phyloP scores from a whole-genome alignment of 768 basidiomycete genomes.

The Xerocomus potaroensis region DNA sequence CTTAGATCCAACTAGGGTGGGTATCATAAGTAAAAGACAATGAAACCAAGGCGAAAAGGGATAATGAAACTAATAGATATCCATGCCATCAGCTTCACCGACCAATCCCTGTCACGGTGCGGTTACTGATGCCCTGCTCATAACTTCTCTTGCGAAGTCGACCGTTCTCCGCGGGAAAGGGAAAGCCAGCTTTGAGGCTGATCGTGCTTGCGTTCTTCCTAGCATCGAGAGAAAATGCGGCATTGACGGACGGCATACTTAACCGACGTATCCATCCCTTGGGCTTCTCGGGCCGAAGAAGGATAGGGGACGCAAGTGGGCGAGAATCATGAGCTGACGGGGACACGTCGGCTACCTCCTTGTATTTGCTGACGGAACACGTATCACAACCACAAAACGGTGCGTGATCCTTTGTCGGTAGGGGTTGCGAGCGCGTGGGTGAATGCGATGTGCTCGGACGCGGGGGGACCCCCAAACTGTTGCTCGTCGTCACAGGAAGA shows the following conservation, averaged over 20 bases:
- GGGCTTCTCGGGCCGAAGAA: conserved; percentile 51
- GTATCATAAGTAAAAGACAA: not conserved
- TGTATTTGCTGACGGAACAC: conserved; percentile 60
- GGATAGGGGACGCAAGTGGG: conserved; percentile 40
- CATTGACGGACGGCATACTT: conserved; percentile 69
- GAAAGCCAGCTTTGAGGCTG: conserved; percentile 30
- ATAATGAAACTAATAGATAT: conserved; percentile 6
- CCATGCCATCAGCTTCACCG: conserved; percentile 18
- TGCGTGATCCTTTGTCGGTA: conserved; percentile 42
- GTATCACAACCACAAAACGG: conserved; percentile 64
- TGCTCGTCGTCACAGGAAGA: conserved; percentile 15
- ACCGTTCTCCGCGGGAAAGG: conserved; percentile 48
- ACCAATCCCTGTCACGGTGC: conserved; percentile 50
- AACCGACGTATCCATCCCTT: conserved; percentile 74
- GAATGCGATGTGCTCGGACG: conserved; percentile 28
- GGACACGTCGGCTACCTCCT: conserved; percentile 24
- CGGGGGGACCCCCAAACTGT: conserved; percentile 2
- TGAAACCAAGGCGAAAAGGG: not conserved
- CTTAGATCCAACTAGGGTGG: not conserved
- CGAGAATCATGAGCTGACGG: conserved; percentile 34
- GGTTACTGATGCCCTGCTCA: conserved; percentile 39
- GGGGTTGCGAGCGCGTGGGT: conserved; percentile 25
- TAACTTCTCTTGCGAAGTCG: conserved; percentile 33
- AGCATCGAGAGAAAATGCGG: conserved; percentile 55
- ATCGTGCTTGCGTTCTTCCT: conserved; percentile 49